Conservation (phyloP, 129 eudicot genomes). For the Tagetes erecta region DNA sequence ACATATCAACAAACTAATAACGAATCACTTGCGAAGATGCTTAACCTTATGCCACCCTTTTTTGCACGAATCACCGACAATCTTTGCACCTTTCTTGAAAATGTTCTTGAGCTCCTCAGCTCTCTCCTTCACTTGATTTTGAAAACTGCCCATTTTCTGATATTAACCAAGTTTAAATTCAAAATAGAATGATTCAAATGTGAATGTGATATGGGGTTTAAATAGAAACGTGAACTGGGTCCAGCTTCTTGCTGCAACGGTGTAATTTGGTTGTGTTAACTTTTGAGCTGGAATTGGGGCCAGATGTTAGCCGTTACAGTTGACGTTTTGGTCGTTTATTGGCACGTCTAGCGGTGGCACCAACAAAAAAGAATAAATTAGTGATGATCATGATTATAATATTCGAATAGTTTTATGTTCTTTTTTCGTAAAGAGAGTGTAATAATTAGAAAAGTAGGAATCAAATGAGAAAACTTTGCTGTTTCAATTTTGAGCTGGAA, state of each 20-base stretch:
- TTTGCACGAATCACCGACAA: slow-evolving; percentile 68
- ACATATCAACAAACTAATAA: background rate
- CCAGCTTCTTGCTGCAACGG: slow-evolving; percentile 22
- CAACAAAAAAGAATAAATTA: slow-evolving; percentile 8
- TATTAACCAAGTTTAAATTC: background rate
- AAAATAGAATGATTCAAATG: background rate
- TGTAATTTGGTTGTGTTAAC: slow-evolving; percentile 25
- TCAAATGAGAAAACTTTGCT: background rate
- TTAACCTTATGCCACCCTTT: slow-evolving; percentile 90
- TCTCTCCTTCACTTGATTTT: slow-evolving; percentile 71
- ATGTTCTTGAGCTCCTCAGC: slow-evolving; percentile 58
- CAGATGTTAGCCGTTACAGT: background rate
- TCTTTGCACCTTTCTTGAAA: slow-evolving; percentile 62
- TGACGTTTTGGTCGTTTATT: background rate
- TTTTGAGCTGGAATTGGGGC: slow-evolving; percentile 22
- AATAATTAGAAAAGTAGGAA: background rate
- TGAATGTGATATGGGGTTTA: slow-evolving; percentile 11
- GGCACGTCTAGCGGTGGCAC: slow-evolving; percentile 20
- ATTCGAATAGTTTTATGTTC: background rate
- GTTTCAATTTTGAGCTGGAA: slow-evolving; percentile 5
- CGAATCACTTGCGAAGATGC: slow-evolving; percentile 48
- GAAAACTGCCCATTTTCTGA: slow-evolving; percentile 53
- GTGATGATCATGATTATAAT: background rate
- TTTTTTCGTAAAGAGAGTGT: background rate
- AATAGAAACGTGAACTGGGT: slow-evolving; percentile 9